Percentiles rank a stretch among this genome's conserved stretches.
phyloP scores from a whole-genome alignment of 2,329 filamentous ascomycete species.

The Leptographium lundbergii region DNA sequence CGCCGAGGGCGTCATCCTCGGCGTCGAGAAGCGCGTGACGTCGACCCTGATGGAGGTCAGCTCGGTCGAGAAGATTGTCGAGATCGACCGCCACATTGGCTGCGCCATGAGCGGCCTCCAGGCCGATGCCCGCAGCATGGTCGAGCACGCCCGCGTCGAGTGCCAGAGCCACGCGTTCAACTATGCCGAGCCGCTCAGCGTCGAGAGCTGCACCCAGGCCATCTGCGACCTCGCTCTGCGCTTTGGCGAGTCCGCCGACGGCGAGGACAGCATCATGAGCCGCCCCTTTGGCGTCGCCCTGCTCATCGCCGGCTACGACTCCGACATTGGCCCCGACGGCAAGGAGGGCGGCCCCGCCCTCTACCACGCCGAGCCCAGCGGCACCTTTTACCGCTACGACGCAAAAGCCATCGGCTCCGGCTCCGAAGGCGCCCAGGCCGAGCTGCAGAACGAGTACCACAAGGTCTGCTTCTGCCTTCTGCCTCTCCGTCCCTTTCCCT shows the following conservation, averaged over 20 bases:
- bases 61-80: conserved; percentile 98
- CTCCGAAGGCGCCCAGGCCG: conserved; percentile 92
- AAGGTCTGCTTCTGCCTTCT: conserved; percentile 37
- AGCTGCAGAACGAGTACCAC: conserved; percentile 98
- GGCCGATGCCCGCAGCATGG: conserved; percentile 93
- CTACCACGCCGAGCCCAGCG: conserved; percentile 96
- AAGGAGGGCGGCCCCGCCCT: conserved; percentile 83
- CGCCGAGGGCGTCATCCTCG: conserved; percentile 86
- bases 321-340: conserved; percentile 11
- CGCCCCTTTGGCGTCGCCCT: conserved; percentile 93
- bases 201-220: conserved; percentile 96
- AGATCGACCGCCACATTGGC: conserved; percentile 97
- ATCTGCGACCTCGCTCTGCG: conserved; percentile 94
- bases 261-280: conserved; percentile 98
- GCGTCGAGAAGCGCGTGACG: conserved; percentile 97
- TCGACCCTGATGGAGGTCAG: conserved; percentile 94
- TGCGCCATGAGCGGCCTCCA: conserved; percentile 98
- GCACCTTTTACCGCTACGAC: conserved; percentile 98
- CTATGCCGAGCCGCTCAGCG: conserved; percentile 87
- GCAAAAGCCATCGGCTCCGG: conserved; percentile 97
- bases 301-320: conserved; percentile 87
- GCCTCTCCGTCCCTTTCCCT: neutral
- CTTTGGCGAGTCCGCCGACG: conserved; percentile 94
- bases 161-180: conserved; percentile 96
- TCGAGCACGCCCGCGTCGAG: conserved; percentile 96